Evolutionary conservation across 2,329 filamentous ascomycete genomes (phyloP), one percentile per base, ranked within the genome.

Genomic region (Neodidymelliopsis sp.): DNA sequence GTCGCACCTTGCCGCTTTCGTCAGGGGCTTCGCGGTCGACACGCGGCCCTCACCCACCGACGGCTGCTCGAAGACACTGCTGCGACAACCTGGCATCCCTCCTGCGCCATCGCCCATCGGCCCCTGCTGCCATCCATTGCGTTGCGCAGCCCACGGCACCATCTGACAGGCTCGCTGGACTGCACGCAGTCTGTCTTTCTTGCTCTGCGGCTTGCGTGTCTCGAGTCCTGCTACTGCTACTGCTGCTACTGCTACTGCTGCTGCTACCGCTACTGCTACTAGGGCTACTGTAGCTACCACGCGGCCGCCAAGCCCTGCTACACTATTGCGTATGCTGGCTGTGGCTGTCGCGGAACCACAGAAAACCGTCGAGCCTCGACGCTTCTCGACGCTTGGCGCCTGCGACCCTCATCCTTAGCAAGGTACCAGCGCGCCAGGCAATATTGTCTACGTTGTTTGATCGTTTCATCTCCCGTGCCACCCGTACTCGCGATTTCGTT

Each of bases 21-120:
- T 34, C 38, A 53, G 49, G 49, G 49, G 41, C 40, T 51, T 51
- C 48, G 48, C 41, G 40, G 48, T 36, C 36, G 42, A 52, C 49
- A 47, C 49, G 49, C 42, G 49, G 42, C 49, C 48, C 30, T 41
- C 31, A 36, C 40, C 24, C 40, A 45, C 39, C 16, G 33, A 38
- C 31, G 4, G 10, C 36, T 38, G 36, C 36, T 27, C 36, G 9
- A 29, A 34, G 35, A 45, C 41, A 27, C 40, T 24, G 35, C 48
- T 41, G 41, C 31, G 23, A 46, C 40, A 40, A 24, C 30, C 41
- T 33, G 35, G 41, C n/a, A n/a, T n/a, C n/a, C n/a, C n/a, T n/a
- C n/a, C n/a, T n/a, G n/a, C n/a, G n/a, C n/a, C n/a, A n/a, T n/a
- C n/a, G n/a, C n/a, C n/a, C n/a, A n/a, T n/a, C n/a, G n/a, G n/a